Percentiles rank a stretch among this genome's conserved stretches.
Evolutionary conservation across 1,284 basidiomycete species (phyloP).

Genomic region (Ustilago tritici): DNA sequence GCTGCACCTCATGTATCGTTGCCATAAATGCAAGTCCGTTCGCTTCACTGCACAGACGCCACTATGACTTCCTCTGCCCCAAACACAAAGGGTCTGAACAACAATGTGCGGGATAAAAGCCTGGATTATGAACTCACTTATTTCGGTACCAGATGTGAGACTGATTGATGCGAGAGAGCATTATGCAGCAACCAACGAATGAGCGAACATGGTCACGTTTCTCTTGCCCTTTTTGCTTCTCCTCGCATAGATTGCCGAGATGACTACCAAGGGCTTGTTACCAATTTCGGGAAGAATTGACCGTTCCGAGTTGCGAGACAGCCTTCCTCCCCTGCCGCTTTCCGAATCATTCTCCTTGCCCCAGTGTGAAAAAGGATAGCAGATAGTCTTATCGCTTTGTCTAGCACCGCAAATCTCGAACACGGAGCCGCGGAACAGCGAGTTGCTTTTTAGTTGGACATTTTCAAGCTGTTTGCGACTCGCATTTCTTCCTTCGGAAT

Average conservation of each 20-base stretch:
- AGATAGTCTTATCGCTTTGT: neutral
- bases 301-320: constrained; percentile 6
- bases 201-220: constrained; percentile 7
- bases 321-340: neutral
- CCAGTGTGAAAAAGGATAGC: neutral
- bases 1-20: constrained; percentile 1
- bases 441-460: neutral
- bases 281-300: neutral
- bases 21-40: neutral
- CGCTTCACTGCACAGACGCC: neutral
- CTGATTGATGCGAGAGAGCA: neutral
- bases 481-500: neutral
- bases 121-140: neutral
- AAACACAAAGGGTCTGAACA: neutral
- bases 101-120: neutral
- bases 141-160: constrained; percentile 6
- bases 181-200: neutral
- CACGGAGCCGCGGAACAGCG: neutral
- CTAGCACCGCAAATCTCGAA: neutral
- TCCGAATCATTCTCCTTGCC: neutral
- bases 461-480: neutral
- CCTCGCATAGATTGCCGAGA: constrained; percentile 17
- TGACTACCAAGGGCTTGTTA: constrained; percentile 13
- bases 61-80: neutral
- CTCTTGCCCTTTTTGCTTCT: neutral